Evolutionary conservation across 371 early-diverging fungal genomes (phyloP).

Genomic region (Thermomucor indicae-seudaticae): DNA sequence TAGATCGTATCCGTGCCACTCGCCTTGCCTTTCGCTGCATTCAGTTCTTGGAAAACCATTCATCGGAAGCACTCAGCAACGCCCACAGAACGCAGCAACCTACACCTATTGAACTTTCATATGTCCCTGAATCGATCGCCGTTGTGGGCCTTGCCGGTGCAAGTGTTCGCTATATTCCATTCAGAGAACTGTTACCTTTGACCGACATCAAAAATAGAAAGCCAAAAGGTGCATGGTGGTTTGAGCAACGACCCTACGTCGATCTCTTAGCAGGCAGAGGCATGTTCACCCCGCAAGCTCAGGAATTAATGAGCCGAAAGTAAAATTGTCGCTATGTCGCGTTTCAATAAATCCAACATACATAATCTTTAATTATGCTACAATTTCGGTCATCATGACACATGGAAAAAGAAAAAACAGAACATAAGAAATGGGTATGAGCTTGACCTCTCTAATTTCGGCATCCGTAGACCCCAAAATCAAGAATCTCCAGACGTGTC

Average conservation of each 20-base stretch:
- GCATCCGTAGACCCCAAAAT: constrained; percentile 1
- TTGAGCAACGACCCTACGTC: constrained; percentile 44
- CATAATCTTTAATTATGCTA: not conserved
- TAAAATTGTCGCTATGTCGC: not conserved
- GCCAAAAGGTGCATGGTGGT: constrained; percentile 79
- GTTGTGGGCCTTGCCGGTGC: constrained; percentile 87
- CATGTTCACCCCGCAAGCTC: constrained; percentile 33
- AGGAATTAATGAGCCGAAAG: not conserved
- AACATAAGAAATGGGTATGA: not conserved
- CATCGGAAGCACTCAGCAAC: constrained; percentile 21
- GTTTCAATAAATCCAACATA: not conserved
- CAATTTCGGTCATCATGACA: not conserved
- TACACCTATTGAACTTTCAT: constrained; percentile 60
- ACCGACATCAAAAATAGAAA: constrained; percentile 81
- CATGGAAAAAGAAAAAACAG: not conserved
- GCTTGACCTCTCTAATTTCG: not conserved
- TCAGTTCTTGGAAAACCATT: constrained; percentile 53
- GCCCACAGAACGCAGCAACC: constrained; percentile 15
- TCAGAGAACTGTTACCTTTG: constrained; percentile 59
- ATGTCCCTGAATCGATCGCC: constrained; percentile 56
- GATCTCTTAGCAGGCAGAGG: constrained; percentile 41
- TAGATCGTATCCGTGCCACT: constrained; percentile 94
- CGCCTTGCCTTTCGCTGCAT: constrained; percentile 77
- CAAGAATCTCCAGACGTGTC: constrained; percentile 7
- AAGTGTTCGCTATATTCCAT: constrained; percentile 67